phyloP scores from a whole-genome alignment of 2,329 filamentous ascomycete species.

The Tolypocladium sp. region DNA sequence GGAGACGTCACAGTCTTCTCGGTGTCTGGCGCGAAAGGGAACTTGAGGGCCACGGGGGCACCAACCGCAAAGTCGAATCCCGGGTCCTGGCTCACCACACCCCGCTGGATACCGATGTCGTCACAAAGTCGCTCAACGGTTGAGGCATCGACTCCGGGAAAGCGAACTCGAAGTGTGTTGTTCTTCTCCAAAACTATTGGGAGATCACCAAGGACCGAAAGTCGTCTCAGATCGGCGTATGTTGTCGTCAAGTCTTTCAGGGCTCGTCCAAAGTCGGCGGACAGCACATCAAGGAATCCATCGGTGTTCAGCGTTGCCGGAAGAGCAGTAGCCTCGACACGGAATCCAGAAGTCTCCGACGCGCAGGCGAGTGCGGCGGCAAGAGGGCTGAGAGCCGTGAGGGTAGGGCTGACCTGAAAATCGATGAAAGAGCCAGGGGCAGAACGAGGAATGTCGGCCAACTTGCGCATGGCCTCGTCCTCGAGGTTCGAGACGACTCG shows the following conservation, averaged over 20 bases:
- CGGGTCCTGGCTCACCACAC: slow-evolving; percentile 66
- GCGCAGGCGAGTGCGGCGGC: slow-evolving; percentile 42
- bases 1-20: slow-evolving; percentile 32
- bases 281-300: slow-evolving; percentile 76
- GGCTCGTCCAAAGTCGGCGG: slow-evolving; percentile 78
- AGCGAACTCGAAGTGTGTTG: slow-evolving; percentile 68
- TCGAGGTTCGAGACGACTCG: slow-evolving; percentile 67
- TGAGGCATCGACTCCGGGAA: slow-evolving; percentile 79
- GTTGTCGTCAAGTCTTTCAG: slow-evolving; percentile 74
- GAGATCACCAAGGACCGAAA: slow-evolving; percentile 73
- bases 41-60: slow-evolving; percentile 66
- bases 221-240: slow-evolving; percentile 69
- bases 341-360: slow-evolving; percentile 32
- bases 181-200: slow-evolving; percentile 65
- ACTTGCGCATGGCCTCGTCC: slow-evolving; percentile 60
- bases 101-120: slow-evolving; percentile 76
- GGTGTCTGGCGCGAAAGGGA: slow-evolving; percentile 68
- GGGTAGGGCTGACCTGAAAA: slow-evolving; percentile 79
- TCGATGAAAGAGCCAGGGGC: slow-evolving; percentile 75
- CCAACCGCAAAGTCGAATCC: slow-evolving; percentile 62
- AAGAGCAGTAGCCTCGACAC: slow-evolving; percentile 28
- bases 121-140: slow-evolving; percentile 77
- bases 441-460: slow-evolving; percentile 47
- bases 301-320: slow-evolving; percentile 66
- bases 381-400: slow-evolving; percentile 77